phyloP scores from a whole-genome alignment of 768 basidiomycete genomes.

The Termitomyces sp. region DNA sequence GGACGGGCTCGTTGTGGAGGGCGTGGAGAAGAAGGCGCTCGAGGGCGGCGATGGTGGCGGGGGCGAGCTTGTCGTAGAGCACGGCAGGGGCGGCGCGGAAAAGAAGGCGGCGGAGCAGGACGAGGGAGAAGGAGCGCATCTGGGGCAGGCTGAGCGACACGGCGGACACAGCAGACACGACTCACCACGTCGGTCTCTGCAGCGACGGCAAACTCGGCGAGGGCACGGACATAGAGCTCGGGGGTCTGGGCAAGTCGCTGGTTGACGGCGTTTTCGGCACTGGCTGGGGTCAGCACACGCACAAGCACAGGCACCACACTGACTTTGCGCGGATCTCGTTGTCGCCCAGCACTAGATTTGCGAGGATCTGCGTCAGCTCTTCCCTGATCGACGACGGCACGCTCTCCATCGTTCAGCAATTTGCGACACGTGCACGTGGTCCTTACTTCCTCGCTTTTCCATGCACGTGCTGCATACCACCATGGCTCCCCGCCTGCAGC shows the following conservation, averaged over 20 bases:
- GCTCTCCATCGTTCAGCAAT: no score
- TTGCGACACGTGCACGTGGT: no score
- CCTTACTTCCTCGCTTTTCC: no score
- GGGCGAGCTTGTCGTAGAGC: constrained; percentile 72
- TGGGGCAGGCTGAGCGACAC: constrained; percentile 17
- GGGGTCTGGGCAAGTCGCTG: constrained; percentile 74
- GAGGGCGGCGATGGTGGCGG: constrained; percentile 56
- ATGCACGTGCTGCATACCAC: background rate
- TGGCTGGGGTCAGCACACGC: constrained; percentile 8
- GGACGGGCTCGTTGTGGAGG: constrained; percentile 53
- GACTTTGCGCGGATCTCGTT: constrained; percentile 77
- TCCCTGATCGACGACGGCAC: no score
- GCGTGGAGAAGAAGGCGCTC: constrained; percentile 71
- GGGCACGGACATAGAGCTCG: constrained; percentile 72
- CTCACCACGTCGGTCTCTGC: constrained; percentile 79
- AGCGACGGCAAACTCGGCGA: constrained; percentile 73
- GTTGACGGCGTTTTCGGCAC: constrained; percentile 80
- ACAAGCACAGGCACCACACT: background rate
- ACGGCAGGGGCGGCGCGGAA: constrained; percentile 52
- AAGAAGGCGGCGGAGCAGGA: constrained; percentile 72
- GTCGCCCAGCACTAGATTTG: constrained; percentile 80
- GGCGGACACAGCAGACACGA: constrained; percentile 13
- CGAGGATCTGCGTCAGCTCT: constrained; percentile 75
- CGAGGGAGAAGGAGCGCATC: constrained; percentile 86
- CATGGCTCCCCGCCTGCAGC: constrained; percentile 1